Base-by-base conservation (phyloP, 345 rosid genomes). In the Corymbia maculata region DNA sequence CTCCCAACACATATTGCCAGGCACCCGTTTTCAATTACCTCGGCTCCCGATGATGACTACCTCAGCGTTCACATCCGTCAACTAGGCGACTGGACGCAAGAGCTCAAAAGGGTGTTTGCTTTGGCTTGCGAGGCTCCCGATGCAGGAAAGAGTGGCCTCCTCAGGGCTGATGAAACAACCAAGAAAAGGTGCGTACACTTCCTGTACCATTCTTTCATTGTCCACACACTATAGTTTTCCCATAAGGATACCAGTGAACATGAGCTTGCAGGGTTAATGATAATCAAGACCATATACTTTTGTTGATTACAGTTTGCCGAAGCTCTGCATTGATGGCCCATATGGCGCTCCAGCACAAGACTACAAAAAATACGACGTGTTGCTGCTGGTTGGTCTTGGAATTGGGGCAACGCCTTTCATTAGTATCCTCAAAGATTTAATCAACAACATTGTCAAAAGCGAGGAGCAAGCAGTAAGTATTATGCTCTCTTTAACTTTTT, bases 321-420 rank as follows among this genome's bases (percentile, higher is more conserved):
- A 95, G 96, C 99, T 98, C 89, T 88, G 92, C 52, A 98, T 98
- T 87, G 99, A 98, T 88, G 99, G 99, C 36, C 99, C 99, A 6
- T 98, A 98, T 59, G 99, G 99, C 84, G 99, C 99, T 82, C 98
- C 99, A 2, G 99, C 99, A 85, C 98, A 98, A 93, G 99, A 98
- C 88, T 98, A 97, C 86, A 82, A 89, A 32, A 98, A 96, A 86
- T 98, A 98, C 53, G 99, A 98, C 88, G 98, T 98, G 86, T 93
- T 98, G 66, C 90, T 98, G 50, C 96, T 98, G 21, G 99, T 98
- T 87, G 99, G 99, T 57, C 96, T 97, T 55, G 99, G 99, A 86
- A 98, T 98, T 87, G 99, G 99, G 86, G 99, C 99, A 12, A 98
- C 99, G 86, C 99, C 99, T 44, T 98, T 98, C 93, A 98, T 98